Conservation (phyloP, 2,329 filamentous ascomycete genomes). For the Elsinoe perseae region DNA sequence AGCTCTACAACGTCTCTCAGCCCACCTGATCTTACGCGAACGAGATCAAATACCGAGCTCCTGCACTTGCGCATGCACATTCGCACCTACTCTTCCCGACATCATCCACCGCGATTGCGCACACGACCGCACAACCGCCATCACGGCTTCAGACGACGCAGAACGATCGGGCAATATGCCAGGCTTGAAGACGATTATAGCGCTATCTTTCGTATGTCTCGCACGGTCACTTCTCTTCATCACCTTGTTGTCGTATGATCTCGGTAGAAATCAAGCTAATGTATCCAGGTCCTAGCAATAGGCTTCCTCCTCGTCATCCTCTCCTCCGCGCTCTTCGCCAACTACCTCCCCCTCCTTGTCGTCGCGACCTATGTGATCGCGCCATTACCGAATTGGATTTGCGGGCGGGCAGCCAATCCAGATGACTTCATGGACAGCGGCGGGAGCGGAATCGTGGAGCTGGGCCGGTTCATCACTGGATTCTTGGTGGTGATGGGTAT, state of each 20-base stretch:
- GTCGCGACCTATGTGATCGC: slow-evolving; percentile 93
- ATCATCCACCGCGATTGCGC: neutral
- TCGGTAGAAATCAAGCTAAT: slow-evolving; percentile 3
- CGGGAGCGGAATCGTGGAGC: slow-evolving; percentile 77
- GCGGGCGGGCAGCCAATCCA: slow-evolving; percentile 74
- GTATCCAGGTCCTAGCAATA: slow-evolving; percentile 74
- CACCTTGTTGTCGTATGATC: slow-evolving; percentile 17
- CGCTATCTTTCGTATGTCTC: slow-evolving; percentile 77
- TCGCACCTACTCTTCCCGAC: neutral
- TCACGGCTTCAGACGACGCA: slow-evolving; percentile 11
- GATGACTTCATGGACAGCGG: slow-evolving; percentile 92
- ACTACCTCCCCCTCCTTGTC: slow-evolving; percentile 90
- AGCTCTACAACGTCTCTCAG: neutral
- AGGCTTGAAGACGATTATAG: slow-evolving; percentile 97
- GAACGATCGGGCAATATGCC: slow-evolving; percentile 49
- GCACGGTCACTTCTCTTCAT: too few species aligned
- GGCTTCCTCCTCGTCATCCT: slow-evolving; percentile 98
- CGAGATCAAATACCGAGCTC: neutral
- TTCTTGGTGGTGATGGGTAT: slow-evolving; percentile 97
- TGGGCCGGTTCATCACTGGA: slow-evolving; percentile 88
- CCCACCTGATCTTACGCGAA: neutral
- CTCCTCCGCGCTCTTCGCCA: slow-evolving; percentile 87
- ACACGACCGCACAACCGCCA: slow-evolving; percentile 5
- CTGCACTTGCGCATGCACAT: neutral
- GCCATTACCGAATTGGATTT: slow-evolving; percentile 94